A percentile compares a stretch with the other conserved stretches of the same genome.
Conservation (phyloP, 257 asterid genomes). For the Salvia hispanica region DNA sequence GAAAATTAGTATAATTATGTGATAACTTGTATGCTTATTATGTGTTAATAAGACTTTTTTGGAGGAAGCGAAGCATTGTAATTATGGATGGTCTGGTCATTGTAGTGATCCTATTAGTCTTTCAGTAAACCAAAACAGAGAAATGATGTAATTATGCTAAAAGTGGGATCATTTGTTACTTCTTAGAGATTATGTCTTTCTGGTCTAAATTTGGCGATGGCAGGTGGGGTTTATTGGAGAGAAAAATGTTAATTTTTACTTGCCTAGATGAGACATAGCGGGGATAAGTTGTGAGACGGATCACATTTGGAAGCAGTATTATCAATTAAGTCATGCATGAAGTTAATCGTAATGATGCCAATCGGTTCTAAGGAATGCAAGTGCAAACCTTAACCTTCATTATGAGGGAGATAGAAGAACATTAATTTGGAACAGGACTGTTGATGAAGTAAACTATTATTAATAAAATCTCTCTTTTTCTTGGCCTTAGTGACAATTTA, state of each 20-base stretch:
- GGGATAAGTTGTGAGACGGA: slow-evolving; percentile 16
- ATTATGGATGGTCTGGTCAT: neutral
- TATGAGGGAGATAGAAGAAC: neutral
- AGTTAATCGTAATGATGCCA: slow-evolving; percentile 2
- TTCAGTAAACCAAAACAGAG: slow-evolving; percentile 21
- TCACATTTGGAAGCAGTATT: neutral
- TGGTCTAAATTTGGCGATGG: slow-evolving; percentile 1
- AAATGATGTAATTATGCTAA: slow-evolving; percentile 16
- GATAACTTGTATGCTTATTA: slow-evolving; percentile 6
- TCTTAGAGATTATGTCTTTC: slow-evolving; percentile 5
- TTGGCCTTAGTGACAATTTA: neutral
- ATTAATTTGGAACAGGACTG: neutral
- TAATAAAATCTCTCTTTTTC: neutral
- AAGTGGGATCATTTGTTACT: slow-evolving; percentile 9
- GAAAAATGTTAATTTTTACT: neutral
- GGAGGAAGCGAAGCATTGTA: slow-evolving; percentile 14
- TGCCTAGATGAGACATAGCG: slow-evolving; percentile 22
- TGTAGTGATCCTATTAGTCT: slow-evolving; percentile 10
- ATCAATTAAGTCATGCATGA: neutral
- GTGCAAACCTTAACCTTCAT: slow-evolving; percentile 7
- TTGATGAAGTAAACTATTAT: slow-evolving; percentile 1
- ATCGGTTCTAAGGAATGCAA: slow-evolving; percentile 6
- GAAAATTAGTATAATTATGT: neutral
- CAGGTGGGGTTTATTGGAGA: slow-evolving; percentile 2
- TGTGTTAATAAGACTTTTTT: slow-evolving; percentile 10